Evolutionary conservation across 306 rosid genomes (phyloP).

Genomic region (Pterocarpus macrocarpus): DNA sequence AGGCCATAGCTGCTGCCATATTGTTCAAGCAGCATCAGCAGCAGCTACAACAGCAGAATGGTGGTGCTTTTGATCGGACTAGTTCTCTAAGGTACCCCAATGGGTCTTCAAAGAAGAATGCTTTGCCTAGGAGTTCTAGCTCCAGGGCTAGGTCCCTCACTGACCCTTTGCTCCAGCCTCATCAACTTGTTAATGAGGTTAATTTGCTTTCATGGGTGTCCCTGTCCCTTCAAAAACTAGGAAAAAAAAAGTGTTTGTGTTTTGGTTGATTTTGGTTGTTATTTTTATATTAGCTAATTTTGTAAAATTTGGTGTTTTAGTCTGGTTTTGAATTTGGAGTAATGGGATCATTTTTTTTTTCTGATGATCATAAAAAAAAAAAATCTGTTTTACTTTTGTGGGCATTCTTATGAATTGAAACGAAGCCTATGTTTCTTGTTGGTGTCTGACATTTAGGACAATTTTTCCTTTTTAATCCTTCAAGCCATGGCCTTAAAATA

Average conservation of each 20-base stretch:
- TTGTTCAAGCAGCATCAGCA: conserved; percentile 77
- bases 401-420: conserved; percentile 5
- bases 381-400: neutral
- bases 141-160: conserved; percentile 88
- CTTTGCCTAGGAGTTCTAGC: conserved; percentile 85
- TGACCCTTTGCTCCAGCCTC: conserved; percentile 93
- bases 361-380: neutral
- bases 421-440: neutral
- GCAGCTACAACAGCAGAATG: conserved; percentile 60
- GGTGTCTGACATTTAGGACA: conserved; percentile 1
- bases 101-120: conserved; percentile 62
- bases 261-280: neutral
- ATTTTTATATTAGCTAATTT: neutral
- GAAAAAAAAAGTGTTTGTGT: neutral
- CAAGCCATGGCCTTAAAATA: conserved; percentile 1
- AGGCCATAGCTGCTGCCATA: conserved; percentile 90
- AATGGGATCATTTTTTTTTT: neutral
- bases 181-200: conserved; percentile 86
- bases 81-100: conserved; percentile 78
- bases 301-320: conserved; percentile 30
- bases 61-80: conserved; percentile 73
- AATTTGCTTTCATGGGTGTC: neutral
- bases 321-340: conserved; percentile 23
- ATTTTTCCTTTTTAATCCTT: neutral
- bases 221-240: neutral